A percentile compares a stretch with the other conserved stretches of the same genome.
Conservation (phyloP, 208 protist species). For the Angomonas deanei region DNA sequence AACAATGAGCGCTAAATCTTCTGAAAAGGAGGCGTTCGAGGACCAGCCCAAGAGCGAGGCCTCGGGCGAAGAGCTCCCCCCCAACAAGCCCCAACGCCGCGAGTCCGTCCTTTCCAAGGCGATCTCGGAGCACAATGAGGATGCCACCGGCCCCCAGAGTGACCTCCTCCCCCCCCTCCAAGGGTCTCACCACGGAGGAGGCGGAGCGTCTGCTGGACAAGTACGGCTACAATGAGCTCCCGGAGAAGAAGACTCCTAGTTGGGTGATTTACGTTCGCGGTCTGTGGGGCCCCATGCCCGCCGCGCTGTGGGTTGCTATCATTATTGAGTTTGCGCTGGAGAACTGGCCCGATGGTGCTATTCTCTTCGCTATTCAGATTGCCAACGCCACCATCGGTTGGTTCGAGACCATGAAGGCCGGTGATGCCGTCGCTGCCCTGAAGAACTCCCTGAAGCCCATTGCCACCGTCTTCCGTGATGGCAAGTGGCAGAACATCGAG, state of each 20-base stretch:
- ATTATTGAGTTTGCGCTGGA: slow-evolving; percentile 84
- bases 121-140: slow-evolving; percentile 54
- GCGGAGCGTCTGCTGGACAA: slow-evolving; percentile 56
- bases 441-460: slow-evolving; percentile 82
- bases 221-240: slow-evolving; percentile 72
- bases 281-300: slow-evolving; percentile 84
- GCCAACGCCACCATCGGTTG: slow-evolving; percentile 83
- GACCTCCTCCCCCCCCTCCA: slow-evolving; percentile 44
- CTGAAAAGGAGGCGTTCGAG: slow-evolving; percentile 21
- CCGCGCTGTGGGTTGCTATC: slow-evolving; percentile 86
- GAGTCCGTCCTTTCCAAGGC: slow-evolving; percentile 77
- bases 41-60: slow-evolving; percentile 23
- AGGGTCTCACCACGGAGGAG: slow-evolving; percentile 60
- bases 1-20: slow-evolving; percentile 26
- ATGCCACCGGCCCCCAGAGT: slow-evolving; percentile 12
- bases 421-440: slow-evolving; percentile 90
- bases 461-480: slow-evolving; percentile 76
- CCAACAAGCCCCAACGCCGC: slow-evolving; percentile 53
- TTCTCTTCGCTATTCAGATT: slow-evolving; percentile 82
- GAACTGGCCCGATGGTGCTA: slow-evolving; percentile 82
- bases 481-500: slow-evolving; percentile 75
- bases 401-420: slow-evolving; percentile 91
- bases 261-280: slow-evolving; percentile 76
- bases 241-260: slow-evolving; percentile 66
- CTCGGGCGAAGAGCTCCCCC: slow-evolving; percentile 26